These are phyloP conservation scores for Botrytis fabae DNA, from an alignment of 2,329 filamentous ascomycete species.

Conservation along the genomic window DNA sequence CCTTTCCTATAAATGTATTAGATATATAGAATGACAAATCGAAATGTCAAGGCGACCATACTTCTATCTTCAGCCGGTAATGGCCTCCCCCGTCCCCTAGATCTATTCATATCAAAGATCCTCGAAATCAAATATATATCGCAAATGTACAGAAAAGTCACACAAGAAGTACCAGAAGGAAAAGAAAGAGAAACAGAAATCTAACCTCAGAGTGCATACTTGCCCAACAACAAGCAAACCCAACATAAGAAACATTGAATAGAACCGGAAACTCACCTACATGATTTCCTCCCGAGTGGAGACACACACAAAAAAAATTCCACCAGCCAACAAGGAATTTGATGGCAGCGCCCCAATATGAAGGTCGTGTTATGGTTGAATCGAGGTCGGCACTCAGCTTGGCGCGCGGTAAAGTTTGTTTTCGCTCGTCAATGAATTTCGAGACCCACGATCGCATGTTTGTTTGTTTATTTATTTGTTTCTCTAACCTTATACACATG, in stretches of 20 bases:
- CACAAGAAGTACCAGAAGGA: background rate
- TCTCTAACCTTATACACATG: background rate
- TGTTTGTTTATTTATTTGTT: background rate
- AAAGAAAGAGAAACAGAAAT: background rate
- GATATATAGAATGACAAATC: background rate
- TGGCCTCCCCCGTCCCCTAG: background rate
- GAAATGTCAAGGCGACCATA: background rate
- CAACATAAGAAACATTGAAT: background rate
- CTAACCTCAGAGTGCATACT: background rate
- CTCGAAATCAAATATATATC: too few relatives aligned
- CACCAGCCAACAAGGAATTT: background rate
- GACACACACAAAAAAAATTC: background rate
- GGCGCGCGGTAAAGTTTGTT: conserved; percentile 1
- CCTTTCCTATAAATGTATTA: background rate
- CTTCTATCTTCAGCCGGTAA: background rate
- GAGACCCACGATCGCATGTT: background rate
- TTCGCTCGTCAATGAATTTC: background rate
- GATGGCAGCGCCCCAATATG: background rate
- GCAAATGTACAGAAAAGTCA: background rate
- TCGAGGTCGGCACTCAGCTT: background rate
- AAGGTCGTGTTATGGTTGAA: background rate
- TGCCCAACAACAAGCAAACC: background rate
- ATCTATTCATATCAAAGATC: background rate
- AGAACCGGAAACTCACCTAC: background rate
- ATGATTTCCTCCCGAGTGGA: background rate